Evolutionary conservation across 331 rosid genomes (phyloP), one percentile per base, ranked within the genome.

Genomic region (Erythrophleum ivorense): DNA sequence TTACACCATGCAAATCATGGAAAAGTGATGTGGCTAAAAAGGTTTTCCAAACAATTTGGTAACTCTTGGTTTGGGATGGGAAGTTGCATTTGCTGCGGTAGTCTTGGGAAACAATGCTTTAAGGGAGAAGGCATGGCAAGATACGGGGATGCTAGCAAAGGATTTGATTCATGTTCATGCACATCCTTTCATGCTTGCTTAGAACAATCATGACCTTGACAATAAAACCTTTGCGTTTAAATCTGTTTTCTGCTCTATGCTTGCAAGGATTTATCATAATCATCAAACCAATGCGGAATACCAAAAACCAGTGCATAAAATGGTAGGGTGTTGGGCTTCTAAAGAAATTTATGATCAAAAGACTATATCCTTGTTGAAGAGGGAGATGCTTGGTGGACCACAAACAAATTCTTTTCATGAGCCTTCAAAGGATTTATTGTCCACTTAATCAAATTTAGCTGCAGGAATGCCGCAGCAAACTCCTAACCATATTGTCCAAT

Each of bases 101-200:
- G 92, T 94, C 74, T 91, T 94, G 85, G 97, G 97, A 41, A 97
- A 94, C 90, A 94, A 94, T 81, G 97, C 91, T 40, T 91, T 94
- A 29, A 94, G 92, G 97, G 98, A 94, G 83, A 94, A 90, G 91
- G 97, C 97, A 8, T 94, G 97, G 97, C 98, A 92, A 86, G 98
- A 94, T 66, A 94, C 97, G 12, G 98, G 98, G 82, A 92, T 94
- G 98, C 93, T 90, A 18, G 98, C 97, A 4, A 97, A 94, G 86
- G 97, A 97, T 71, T 97, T 94, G 84, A 97, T 94, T 84, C 98
- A 94, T 85, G 91, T 97, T 80, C 97, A 94, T 62, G 98, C n/a
- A n/a, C n/a, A n/a, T n/a, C n/a, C n/a, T n/a, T n/a, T n/a, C n/a
- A n/a, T n/a, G n/a, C n/a, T n/a, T n/a, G n/a, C n/a, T n/a, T n/a